Evolutionary conservation across 495 filamentous ascomycete genomes (phyloP), one percentile per base, ranked within the genome.

Genomic region (Astrocystis sublimbata): DNA sequence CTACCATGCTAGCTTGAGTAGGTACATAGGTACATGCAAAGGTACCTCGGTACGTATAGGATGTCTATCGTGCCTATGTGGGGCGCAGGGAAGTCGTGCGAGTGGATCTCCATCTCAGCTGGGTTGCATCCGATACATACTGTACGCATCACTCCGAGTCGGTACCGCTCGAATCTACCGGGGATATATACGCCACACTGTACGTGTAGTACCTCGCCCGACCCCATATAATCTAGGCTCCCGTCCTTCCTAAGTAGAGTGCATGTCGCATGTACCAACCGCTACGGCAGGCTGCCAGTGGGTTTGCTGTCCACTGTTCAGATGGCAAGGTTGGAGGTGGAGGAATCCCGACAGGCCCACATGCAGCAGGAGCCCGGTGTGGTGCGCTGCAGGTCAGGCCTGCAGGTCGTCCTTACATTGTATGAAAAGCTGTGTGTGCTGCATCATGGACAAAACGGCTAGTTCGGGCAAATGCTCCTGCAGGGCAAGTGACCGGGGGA

Each of bases 391-490:
- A 28, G 26, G 24, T 31, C 51, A 26, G 40, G 31, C 51, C 51
- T 54, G 51, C 47, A 33, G 47, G 17, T 19, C 17, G 17, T n/a
- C 40, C 21, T n/a, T 26, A 31, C 24, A 35, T 54, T 23, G 30
- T 52, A 30, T 36, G 35, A 40, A 54, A 15, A 49, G 45, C 45
- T 15, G n/a, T n/a, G n/a, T 21, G 19, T 54, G 19, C 50, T 38
- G 50, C 50, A 54, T 54, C 15, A 54, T 54, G 50, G 51, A 30
- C 46, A n/a, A 49, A 26, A 30, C 30, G 42, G 41, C 50, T 42
- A 38, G 35, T 56, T 56, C 52, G 52, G 52, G 52, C 49, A 23
- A 35, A n/a, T 33, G 49, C 19, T 42, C 7, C 30, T 56, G 53
- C 53, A 41, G 13, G 21, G 38, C 38, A 26, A 24, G 36, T 56